Base-by-base conservation (phyloP, 2,329 filamentous ascomycete species). In the Arthrocladium fulminans region DNA sequence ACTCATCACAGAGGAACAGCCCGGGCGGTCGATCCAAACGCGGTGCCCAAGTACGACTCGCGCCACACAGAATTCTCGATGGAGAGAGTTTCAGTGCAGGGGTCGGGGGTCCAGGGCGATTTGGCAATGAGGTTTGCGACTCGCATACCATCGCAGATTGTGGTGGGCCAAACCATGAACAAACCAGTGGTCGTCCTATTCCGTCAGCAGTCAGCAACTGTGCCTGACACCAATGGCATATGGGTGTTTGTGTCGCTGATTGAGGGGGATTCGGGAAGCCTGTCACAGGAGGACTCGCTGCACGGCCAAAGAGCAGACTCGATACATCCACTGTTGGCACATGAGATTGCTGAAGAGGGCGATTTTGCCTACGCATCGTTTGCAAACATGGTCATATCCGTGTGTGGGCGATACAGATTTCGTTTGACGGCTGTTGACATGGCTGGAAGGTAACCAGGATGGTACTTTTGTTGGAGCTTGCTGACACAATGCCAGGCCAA, bases 341-440 rank as follows among this genome's bases (percentile, higher is more conserved):
- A 48, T 29, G 52, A 55, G 15, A 48, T 45, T 6, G 47, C 34
- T 5, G 53, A 54, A 7, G 39, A 40, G 12, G 27, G 45, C 20
- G 51, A 49, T 6, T 45, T 57, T 24, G 57, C 50, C 12, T 58
- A 57, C 29, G 53, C 54, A 3, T 51, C 48, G 13, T 59, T 59
- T 41, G 42, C 49, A 45, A 54, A 51, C 10, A 39, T 59, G 4
- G 22, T 45, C 20, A 54, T 59, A 32, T 54, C 52, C 7, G 37
- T 48, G 27, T 51, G 53, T 15, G 57, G 56, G 3, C 47, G 35
- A 29, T 59, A 59, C 29, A 48, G 53, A 10, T 25, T 59, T 42
- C 55, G 47, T 27, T 43, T 59, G 27, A 55, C 42, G 46, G 44
- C 58, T 17, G 51, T 58, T 22, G 57, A 58, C 35, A 57, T 58